Evolutionary conservation across 1,139 yeast species (phyloP).

Genomic region (Citeromyces hawaiiensis): DNA sequence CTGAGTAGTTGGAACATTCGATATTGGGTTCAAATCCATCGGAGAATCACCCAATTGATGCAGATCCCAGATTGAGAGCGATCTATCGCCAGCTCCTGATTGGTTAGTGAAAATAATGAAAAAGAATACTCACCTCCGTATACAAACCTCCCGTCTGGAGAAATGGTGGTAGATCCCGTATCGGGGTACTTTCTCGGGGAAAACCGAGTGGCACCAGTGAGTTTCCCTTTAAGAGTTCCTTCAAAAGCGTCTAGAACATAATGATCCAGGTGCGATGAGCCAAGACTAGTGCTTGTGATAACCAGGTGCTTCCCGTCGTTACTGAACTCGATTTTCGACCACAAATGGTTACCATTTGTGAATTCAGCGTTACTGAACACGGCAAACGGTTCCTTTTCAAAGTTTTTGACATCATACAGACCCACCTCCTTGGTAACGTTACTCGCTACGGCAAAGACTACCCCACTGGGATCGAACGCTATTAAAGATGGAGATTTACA

Average conservation of each 20-base stretch:
- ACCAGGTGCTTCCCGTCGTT: conserved; percentile 69
- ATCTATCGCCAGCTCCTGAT: conserved; percentile 35
- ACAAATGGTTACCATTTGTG: conserved; percentile 9
- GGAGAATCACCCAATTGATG: conserved; percentile 12
- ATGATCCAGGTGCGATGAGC: conserved; percentile 21
- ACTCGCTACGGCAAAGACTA: conserved; percentile 64
- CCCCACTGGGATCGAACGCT: conserved; percentile 76
- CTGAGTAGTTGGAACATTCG: conserved; percentile 16
- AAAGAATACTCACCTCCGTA: conserved; percentile 25
- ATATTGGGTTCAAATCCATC: conserved; percentile 14
- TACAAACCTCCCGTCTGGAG: conserved; percentile 74
- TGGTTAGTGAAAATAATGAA: not conserved
- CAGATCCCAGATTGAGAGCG: conserved; percentile 53
- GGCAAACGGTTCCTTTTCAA: conserved; percentile 42
- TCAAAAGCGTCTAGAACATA: conserved; percentile 59
- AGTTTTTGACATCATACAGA: conserved; percentile 46
- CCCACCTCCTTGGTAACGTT: conserved; percentile 31
- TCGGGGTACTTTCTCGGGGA: conserved; percentile 32
- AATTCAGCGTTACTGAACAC: conserved; percentile 17
- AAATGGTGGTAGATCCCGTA: conserved; percentile 51
- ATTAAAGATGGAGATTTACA: conserved; percentile 42
- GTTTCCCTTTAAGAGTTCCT: conserved; percentile 42
- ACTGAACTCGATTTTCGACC: conserved; percentile 60
- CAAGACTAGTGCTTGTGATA: conserved; percentile 20
- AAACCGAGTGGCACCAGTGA: conserved; percentile 30